Evolutionary conservation across 164 flowering plant genomes (phyloP).

Genomic region (Chloranthus sessilifolius): DNA sequence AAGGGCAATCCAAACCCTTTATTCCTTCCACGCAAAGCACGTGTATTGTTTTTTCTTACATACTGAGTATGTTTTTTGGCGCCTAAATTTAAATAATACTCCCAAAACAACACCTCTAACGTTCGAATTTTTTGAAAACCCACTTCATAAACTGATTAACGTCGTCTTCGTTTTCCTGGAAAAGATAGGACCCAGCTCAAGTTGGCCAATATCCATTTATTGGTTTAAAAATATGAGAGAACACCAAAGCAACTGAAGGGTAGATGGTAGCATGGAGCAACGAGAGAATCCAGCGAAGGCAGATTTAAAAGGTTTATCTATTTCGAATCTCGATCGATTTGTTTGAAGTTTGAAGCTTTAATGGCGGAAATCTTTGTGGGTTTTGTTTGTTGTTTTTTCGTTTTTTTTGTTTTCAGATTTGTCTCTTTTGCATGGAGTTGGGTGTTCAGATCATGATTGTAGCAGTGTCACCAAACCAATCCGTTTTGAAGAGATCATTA

Average conservation of each 20-base stretch:
- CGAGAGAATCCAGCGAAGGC: constrained; percentile 8
- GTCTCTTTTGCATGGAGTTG: neutral
- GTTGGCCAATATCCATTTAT: constrained; percentile 12
- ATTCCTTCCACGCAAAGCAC: constrained; percentile 55
- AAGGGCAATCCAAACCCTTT: constrained; percentile 42
- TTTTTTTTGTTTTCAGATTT: no score
- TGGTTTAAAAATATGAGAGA: neutral
- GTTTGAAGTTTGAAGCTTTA: neutral
- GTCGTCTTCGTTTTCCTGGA: constrained; percentile 23
- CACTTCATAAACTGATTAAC: neutral
- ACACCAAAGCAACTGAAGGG: constrained; percentile 3
- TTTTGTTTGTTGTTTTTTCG: no score
- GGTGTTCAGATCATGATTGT: neutral
- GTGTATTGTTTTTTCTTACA: neutral
- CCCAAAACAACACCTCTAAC: constrained; percentile 25
- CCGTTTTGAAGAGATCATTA: no score
- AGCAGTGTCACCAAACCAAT: neutral
- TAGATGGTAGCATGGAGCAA: constrained; percentile 15
- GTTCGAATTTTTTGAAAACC: constrained; percentile 9
- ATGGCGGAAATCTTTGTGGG: neutral
- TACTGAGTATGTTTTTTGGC: constrained; percentile 40
- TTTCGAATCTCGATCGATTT: neutral
- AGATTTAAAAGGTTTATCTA: constrained; percentile 15
- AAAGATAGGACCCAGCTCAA: constrained; percentile 4
- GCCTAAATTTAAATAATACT: constrained; percentile 26